Percentiles rank a stretch among this genome's conserved stretches.
Conservation (phyloP, 1,284 basidiomycete genomes). For the Rhodotorula sp. region DNA sequence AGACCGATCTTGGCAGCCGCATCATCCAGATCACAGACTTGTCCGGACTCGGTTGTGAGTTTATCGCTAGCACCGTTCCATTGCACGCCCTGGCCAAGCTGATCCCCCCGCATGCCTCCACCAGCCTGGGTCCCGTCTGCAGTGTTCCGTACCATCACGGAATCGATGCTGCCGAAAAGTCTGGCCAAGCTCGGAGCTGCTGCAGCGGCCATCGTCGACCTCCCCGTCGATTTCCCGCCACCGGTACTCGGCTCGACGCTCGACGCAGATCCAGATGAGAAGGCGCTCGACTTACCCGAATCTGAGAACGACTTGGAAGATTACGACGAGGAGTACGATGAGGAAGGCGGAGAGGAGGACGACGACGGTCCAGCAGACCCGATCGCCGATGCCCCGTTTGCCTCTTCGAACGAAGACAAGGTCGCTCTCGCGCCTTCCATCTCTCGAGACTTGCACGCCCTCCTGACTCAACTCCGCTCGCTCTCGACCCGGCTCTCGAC, state of each 20-base stretch:
- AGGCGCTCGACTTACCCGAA: conserved; percentile 2
- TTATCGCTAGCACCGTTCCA: neutral
- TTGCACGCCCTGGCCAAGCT: neutral
- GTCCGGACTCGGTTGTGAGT: conserved; percentile 36
- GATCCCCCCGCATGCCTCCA: neutral
- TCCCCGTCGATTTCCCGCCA: conserved; percentile 37
- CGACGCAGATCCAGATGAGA: neutral
- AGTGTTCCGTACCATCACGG: conserved; percentile 41
- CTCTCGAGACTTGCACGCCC: conserved; percentile 24
- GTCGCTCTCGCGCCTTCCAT: conserved; percentile 12
- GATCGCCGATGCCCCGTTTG: neutral
- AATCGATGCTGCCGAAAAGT: conserved; percentile 42
- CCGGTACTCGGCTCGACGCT: conserved; percentile 34
- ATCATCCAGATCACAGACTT: conserved; percentile 42
- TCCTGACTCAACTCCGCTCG: conserved; percentile 25
- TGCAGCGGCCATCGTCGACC: neutral
- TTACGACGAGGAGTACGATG: neutral
- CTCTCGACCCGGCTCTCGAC: conserved; percentile 25
- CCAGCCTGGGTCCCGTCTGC: conserved; percentile 40
- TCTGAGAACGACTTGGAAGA: conserved; percentile 1
- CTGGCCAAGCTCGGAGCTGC: conserved; percentile 41
- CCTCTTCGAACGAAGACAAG: neutral
- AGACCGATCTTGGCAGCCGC: conserved; percentile 30
- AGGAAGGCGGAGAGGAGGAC: neutral
- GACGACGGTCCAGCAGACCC: conserved; percentile 10